Conservation (phyloP, 1,139 yeast genomes). For the Lodderomyces orthopsilosis region DNA sequence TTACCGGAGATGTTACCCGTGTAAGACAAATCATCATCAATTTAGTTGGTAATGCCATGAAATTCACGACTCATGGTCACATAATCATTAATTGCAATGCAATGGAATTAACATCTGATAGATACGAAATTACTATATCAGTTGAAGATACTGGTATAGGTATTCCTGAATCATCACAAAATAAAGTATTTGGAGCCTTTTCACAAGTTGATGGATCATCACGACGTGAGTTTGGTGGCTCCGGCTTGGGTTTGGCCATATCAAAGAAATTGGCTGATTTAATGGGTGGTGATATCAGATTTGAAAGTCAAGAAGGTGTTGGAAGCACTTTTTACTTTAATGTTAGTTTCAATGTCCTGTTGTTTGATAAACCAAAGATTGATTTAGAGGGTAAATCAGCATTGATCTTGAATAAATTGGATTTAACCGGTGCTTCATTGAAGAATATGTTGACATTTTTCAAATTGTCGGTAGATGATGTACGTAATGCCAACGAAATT, state of each 20-base stretch:
- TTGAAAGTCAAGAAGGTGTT: slow-evolving; percentile 49
- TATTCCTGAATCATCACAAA: slow-evolving; percentile 46
- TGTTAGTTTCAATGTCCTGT: slow-evolving; percentile 26
- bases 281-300: slow-evolving; percentile 56
- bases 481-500: not conserved
- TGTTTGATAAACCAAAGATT: slow-evolving; percentile 16
- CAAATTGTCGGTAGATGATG: slow-evolving; percentile 29
- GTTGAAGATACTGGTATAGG: slow-evolving; percentile 65
- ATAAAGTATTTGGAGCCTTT: slow-evolving; percentile 56
- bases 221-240: slow-evolving; percentile 55
- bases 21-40: slow-evolving; percentile 55
- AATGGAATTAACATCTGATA: slow-evolving; percentile 24
- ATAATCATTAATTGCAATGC: slow-evolving; percentile 42
- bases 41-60: slow-evolving; percentile 56
- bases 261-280: slow-evolving; percentile 55
- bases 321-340: slow-evolving; percentile 53
- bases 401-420: slow-evolving; percentile 31
- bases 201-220: slow-evolving; percentile 63
- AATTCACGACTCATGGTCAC: slow-evolving; percentile 50
- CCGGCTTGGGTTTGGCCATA: slow-evolving; percentile 60
- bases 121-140: slow-evolving; percentile 42
- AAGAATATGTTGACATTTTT: slow-evolving; percentile 25
- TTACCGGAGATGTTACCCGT: slow-evolving; percentile 52
- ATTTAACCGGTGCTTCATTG: slow-evolving; percentile 33
- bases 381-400: slow-evolving; percentile 19